phyloP scores from a whole-genome alignment of 2,329 filamentous ascomycete genomes.

The Stemphylium vesicarium region DNA sequence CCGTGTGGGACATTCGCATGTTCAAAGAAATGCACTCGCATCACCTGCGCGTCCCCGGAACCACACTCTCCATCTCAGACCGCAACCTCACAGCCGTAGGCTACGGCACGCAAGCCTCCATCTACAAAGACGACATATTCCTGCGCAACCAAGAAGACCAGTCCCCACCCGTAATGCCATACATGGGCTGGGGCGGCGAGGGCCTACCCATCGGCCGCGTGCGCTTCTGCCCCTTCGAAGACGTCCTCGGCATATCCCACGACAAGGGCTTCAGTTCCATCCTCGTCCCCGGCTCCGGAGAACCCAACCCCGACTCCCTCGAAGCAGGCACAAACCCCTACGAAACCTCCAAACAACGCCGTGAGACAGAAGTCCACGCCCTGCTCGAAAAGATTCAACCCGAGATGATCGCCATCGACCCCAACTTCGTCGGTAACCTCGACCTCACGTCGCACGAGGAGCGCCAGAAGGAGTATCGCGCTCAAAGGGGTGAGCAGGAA shows the following conservation, averaged over 20 bases:
- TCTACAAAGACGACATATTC: conserved; percentile 87
- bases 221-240: conserved; percentile 93
- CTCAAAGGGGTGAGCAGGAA: conserved; percentile 74
- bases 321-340: conserved; percentile 83
- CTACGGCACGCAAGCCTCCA: conserved; percentile 85
- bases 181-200: conserved; percentile 91
- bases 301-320: conserved; percentile 93
- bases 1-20: conserved; percentile 95
- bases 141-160: conserved; percentile 73
- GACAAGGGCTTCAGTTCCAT: conserved; percentile 86
- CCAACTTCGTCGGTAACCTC: conserved; percentile 87
- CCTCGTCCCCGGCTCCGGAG: conserved; percentile 91
- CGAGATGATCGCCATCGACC: conserved; percentile 95
- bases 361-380: conserved; percentile 87
- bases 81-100: conserved; percentile 85
- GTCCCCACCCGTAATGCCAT: conserved; percentile 77
- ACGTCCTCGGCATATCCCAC: conserved; percentile 86
- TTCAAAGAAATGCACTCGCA: conserved; percentile 93
- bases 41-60: conserved; percentile 80
- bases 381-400: conserved; percentile 94
- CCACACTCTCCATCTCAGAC: conserved; percentile 87
- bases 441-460: conserved; percentile 82
- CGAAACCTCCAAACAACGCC: conserved; percentile 89
- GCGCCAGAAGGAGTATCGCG: conserved; percentile 69
- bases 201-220: conserved; percentile 81